Evolutionary conservation across 2,329 filamentous ascomycete species (phyloP), one percentile per base, ranked within the genome.

Genomic region (Coniella lustricola): DNA sequence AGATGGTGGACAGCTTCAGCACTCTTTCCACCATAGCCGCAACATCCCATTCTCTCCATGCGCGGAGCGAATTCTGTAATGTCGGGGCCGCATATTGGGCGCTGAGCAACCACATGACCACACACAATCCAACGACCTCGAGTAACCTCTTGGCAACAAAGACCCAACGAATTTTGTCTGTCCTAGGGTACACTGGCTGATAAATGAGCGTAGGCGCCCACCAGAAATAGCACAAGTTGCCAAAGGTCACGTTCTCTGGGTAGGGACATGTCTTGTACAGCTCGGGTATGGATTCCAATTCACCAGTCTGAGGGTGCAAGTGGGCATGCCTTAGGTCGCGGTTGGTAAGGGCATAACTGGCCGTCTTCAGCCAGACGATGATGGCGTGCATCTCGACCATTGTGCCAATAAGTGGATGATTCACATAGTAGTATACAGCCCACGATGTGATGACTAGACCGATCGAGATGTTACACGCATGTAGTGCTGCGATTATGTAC

Each of bases 121-220:
- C 85, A 58, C 82, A 82, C 36, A 97, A 74, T 17, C 82, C 82
- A 50, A 85, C 76, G 7, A 88, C 78, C 67, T 98, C 93, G 41
- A 77, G 78, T 38, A 91, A 63, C 14, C 93, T 81, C 69, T 95
- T 96, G 50, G 79, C 70, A 34, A 97, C 88, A 62, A 95, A 98
- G 3, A 79, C 64, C 90, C 90, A 96, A 54, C 93, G 79, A 57
- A 96, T 87, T 49, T 76, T 79, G 8, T 81, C 72, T 5, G 87
- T 90, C 37, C 90, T 85, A 17, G 93, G 93, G 64, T 98, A 98
- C 13, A 93, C 89, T 1, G 93, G 93, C 70, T 98, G 93, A 65
- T 98, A 98, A 38, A 97, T 85, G 45, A 98, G 76, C 0, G 93
- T 98, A 0, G 93, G 93, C 0, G 91, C 93, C 83, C 90, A 91